These are phyloP conservation scores for Urtica urens DNA, from an alignment of 306 rosid genomes.

Conservation along the genomic window DNA sequence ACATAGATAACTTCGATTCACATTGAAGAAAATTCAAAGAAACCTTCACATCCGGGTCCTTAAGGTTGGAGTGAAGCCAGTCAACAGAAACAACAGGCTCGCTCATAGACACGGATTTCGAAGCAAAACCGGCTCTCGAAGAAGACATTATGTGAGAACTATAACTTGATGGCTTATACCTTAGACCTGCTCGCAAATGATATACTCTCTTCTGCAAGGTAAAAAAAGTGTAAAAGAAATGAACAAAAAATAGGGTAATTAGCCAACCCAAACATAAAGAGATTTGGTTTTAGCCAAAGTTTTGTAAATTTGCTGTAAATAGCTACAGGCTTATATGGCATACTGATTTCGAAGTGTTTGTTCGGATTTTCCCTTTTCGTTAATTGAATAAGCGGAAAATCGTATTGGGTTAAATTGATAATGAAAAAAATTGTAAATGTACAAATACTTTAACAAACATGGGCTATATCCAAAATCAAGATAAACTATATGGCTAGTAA, in stretches of 20 bases:
- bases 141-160: slow-evolving; percentile 52
- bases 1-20: neutral
- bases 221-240: slow-evolving; percentile 8
- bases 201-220: slow-evolving; percentile 42
- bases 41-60: slow-evolving; percentile 76
- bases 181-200: slow-evolving; percentile 20
- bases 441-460: too few relatives aligned
- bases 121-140: slow-evolving; percentile 48
- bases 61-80: slow-evolving; percentile 81
- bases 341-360: too few relatives aligned
- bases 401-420: too few relatives aligned
- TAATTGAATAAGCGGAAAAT: too few relatives aligned
- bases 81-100: slow-evolving; percentile 91
- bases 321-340: neutral
- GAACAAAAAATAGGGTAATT: slow-evolving; percentile 8
- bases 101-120: slow-evolving; percentile 34
- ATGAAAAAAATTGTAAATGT: too few relatives aligned
- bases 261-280: too few relatives aligned
- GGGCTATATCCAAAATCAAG: too few relatives aligned
- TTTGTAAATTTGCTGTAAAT: too few relatives aligned
- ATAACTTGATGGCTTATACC: slow-evolving; percentile 24
- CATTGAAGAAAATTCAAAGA: neutral
- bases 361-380: too few relatives aligned
- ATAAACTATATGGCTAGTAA: too few relatives aligned
- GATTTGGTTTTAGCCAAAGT: too few relatives aligned